phyloP scores from a whole-genome alignment of 202 grass and related monocot species.

The Zoysia matrella region DNA sequence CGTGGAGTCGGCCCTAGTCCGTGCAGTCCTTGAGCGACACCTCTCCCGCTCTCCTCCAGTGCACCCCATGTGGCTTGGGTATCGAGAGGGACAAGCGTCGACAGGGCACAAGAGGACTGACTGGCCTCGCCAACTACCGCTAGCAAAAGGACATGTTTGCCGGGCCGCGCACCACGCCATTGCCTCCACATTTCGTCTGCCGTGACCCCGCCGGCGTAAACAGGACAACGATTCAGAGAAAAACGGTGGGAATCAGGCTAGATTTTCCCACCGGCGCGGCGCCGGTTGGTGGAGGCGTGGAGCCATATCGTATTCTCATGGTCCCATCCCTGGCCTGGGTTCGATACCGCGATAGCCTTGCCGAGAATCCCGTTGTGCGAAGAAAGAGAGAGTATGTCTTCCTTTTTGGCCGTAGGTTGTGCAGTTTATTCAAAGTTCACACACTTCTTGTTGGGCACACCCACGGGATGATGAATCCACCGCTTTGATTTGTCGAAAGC shows the following conservation, averaged over 20 bases:
- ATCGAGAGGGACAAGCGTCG: conserved; percentile 37
- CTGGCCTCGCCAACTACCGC: conserved; percentile 40
- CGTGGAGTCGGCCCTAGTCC: conserved; percentile 14
- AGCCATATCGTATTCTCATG: not conserved
- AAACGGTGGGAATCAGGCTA: not conserved
- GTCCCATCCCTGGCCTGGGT: not conserved
- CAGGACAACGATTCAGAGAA: not conserved
- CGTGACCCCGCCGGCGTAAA: not conserved
- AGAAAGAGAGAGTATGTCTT: not conserved
- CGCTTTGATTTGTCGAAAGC: not conserved
- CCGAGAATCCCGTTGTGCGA: not conserved
- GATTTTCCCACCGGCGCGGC: not conserved
- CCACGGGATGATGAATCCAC: too few species aligned
- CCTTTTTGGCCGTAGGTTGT: not conserved
- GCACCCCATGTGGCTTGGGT: conserved; percentile 42
- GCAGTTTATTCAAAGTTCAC: not conserved
- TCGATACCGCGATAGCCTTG: not conserved
- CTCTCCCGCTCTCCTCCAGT: not conserved
- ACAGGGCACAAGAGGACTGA: conserved; percentile 22
- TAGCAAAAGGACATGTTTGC: not conserved
- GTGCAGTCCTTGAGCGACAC: conserved; percentile 4
- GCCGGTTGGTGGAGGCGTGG: not conserved
- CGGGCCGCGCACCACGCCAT: conserved; percentile 7
- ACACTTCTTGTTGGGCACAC: not conserved
- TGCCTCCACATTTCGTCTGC: conserved; percentile 20